Conservation (phyloP, 352 stramenopile species). For the Hyaloperonospora arabidopsidis region DNA sequence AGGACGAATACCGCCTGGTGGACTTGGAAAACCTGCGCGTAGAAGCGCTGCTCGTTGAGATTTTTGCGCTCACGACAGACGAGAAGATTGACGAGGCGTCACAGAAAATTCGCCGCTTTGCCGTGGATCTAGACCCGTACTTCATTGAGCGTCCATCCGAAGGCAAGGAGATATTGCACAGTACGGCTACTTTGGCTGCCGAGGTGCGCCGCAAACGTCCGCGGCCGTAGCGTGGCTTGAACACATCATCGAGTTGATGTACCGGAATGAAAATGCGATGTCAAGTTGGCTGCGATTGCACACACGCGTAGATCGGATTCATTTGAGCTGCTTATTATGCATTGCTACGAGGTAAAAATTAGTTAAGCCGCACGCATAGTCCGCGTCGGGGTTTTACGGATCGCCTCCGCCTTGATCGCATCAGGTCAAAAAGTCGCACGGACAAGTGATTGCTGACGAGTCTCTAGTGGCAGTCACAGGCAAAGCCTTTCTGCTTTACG, state of each 20-base stretch:
- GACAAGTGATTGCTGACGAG: background rate
- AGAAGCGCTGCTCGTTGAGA: constrained; percentile 79
- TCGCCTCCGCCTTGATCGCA: background rate
- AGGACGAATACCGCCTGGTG: constrained; percentile 78
- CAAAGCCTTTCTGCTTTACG: constrained; percentile 24
- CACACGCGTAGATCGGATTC: no score
- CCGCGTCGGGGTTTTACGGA: background rate
- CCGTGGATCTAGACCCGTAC: constrained; percentile 74
- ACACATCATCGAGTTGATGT: no score
- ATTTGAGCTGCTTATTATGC: no score
- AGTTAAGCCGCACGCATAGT: no score
- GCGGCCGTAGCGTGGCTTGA: constrained; percentile 25
- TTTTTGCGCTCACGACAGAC: constrained; percentile 75
- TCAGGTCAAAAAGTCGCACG: no score
- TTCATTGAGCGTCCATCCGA: constrained; percentile 79
- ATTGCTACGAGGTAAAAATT: no score
- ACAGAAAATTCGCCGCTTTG: constrained; percentile 76
- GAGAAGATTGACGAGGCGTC: constrained; percentile 81
- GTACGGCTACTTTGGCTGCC: constrained; percentile 66
- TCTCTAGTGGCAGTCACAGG: constrained; percentile 48
- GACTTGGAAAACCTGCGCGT: constrained; percentile 78
- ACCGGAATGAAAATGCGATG: no score
- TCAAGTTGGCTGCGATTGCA: no score
- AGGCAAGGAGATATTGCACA: constrained; percentile 79
- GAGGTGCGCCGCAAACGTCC: constrained; percentile 74